Evolutionary conservation across 345 rosid species (phyloP).

Genomic region (Noccaea caerulescens): DNA sequence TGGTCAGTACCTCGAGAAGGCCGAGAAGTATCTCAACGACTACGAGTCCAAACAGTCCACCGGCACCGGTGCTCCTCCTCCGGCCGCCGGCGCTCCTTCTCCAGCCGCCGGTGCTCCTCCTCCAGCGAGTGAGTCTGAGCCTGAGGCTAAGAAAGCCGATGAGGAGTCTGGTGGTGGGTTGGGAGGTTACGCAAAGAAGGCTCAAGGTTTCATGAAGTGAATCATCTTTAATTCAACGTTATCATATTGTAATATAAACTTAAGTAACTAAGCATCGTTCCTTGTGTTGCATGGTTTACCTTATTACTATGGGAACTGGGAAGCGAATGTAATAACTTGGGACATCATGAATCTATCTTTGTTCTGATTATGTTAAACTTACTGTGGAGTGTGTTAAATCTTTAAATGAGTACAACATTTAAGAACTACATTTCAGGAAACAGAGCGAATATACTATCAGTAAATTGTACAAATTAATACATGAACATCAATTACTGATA

Average conservation of each 20-base stretch:
- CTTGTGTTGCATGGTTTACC: constrained; percentile 7
- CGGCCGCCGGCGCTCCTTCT: constrained; percentile 1
- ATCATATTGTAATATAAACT: not conserved
- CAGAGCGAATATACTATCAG: not conserved
- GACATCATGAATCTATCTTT: constrained; percentile 24
- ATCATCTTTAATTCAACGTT: not conserved
- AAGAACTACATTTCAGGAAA: not conserved
- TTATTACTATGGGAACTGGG: not conserved
- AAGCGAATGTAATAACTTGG: constrained; percentile 10
- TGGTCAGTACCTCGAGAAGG: constrained; percentile 74
- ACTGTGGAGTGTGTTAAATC: too few relatives aligned
- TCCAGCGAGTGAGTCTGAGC: constrained; percentile 10
- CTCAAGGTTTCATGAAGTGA: constrained; percentile 60
- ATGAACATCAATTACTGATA: not conserved
- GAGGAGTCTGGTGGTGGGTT: constrained; percentile 52
- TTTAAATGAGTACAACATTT: not conserved
- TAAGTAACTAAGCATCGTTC: not conserved
- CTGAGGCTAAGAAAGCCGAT: constrained; percentile 35
- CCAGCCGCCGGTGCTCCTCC: constrained; percentile 29
- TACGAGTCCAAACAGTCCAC: constrained; percentile 51
- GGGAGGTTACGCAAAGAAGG: constrained; percentile 62
- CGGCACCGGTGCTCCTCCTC: constrained; percentile 37
- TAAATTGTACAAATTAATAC: not conserved
- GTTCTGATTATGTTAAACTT: constrained; percentile 18
- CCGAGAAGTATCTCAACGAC: constrained; percentile 68